Percentiles rank a stretch among this genome's conserved stretches.
Conservation (phyloP, 768 basidiomycete genomes). For the Leccinum obscurum region DNA sequence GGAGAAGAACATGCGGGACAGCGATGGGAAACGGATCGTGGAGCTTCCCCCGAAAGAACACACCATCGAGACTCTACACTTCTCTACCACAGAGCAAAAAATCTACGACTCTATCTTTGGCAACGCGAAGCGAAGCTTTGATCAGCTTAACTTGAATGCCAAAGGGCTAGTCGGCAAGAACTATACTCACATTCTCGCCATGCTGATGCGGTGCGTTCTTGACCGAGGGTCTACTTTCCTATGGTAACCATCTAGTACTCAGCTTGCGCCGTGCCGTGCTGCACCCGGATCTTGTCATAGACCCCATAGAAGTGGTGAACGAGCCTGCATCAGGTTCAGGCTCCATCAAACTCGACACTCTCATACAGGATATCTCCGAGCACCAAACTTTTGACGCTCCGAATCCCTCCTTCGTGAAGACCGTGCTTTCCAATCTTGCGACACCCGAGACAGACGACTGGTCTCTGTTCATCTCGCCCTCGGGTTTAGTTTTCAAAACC, state of each 20-base stretch:
- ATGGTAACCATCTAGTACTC: slow-evolving; percentile 11
- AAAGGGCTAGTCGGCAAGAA: slow-evolving; percentile 80
- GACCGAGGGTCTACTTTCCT: neutral
- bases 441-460: slow-evolving; percentile 44
- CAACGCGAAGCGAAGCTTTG: slow-evolving; percentile 78
- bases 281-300: slow-evolving; percentile 82
- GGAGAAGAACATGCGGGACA: slow-evolving; percentile 92
- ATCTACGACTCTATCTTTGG: slow-evolving; percentile 88
- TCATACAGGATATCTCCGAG: slow-evolving; percentile 55
- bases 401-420: slow-evolving; percentile 55
- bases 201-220: slow-evolving; percentile 81
- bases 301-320: slow-evolving; percentile 41
- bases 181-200: slow-evolving; percentile 86
- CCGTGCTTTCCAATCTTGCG: slow-evolving; percentile 61
- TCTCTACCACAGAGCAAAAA: slow-evolving; percentile 76
- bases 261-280: slow-evolving; percentile 91
- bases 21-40: slow-evolving; percentile 83
- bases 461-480: no score
- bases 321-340: slow-evolving; percentile 32
- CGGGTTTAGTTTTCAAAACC: no score
- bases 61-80: slow-evolving; percentile 69
- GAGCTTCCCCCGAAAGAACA: slow-evolving; percentile 87
- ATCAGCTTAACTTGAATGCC: slow-evolving; percentile 71
- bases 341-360: slow-evolving; percentile 56
- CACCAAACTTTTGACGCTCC: slow-evolving; percentile 28